Conservation (phyloP, 2,329 filamentous ascomycete genomes). For the Monosporascus sp. region DNA sequence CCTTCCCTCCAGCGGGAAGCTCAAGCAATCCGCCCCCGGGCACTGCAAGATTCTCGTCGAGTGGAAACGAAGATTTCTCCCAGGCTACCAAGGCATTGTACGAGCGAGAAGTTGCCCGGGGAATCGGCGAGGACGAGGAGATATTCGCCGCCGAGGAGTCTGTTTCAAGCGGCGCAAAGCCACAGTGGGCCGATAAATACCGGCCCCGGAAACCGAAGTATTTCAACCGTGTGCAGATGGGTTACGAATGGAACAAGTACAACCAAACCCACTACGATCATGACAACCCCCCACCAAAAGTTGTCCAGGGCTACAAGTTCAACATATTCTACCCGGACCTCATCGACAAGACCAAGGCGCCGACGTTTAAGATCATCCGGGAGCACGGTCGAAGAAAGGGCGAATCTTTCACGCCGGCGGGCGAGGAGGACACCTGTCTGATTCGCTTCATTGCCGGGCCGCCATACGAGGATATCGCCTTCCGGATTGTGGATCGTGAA, state of each 20-base stretch:
- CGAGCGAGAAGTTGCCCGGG: conserved; percentile 86
- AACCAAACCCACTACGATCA: conserved; percentile 99
- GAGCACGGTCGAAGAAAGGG: conserved; percentile 85
- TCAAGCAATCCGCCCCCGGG: conserved; percentile 42
- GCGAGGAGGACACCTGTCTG: conserved; percentile 93
- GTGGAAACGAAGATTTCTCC: conserved; percentile 73
- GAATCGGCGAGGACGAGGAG: conserved; percentile 89
- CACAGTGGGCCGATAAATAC: conserved; percentile 79
- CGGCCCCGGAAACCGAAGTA: conserved; percentile 88
- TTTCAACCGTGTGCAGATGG: conserved; percentile 98
- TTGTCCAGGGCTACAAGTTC: conserved; percentile 98
- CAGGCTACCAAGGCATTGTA: conserved; percentile 84
- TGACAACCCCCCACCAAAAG: conserved; percentile 94
- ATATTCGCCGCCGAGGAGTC: conserved; percentile 89
- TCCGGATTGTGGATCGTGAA: conserved; percentile 95
- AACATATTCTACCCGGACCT: conserved; percentile 99
- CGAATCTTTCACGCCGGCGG: conserved; percentile 87
- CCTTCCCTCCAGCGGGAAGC: conserved; percentile 23
- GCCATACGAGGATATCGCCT: conserved; percentile 94
- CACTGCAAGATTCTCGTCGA: conserved; percentile 63
- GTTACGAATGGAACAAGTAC: conserved; percentile 99
- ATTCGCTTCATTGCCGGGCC: conserved; percentile 94
- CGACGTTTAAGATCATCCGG: conserved; percentile 91
- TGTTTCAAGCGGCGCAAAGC: conserved; percentile 57
- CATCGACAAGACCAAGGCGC: conserved; percentile 89